Evolutionary conservation across 306 rosid species (phyloP), one percentile per base, ranked within the genome.

Genomic region (cucumber (Cucumis sativus)): DNA sequence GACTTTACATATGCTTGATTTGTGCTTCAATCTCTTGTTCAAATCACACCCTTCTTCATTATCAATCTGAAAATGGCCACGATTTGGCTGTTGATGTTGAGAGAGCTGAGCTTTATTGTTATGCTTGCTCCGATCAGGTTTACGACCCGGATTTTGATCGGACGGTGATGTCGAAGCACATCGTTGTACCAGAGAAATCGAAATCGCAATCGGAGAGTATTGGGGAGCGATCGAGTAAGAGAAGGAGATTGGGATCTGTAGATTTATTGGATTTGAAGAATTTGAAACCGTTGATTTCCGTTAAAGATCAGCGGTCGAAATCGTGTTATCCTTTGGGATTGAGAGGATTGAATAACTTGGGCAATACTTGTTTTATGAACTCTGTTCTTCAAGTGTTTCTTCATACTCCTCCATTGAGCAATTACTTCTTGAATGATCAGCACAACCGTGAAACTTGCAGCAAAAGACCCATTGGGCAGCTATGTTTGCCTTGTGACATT

Each of bases 121-220:
- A 84, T 40, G 67, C 81, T 54, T 93, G 98, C 86, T 37, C 86
- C 66, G 98, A 93, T 87, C 98, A 93, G 85, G 76, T 91, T 55
- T 93, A 91, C 68, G 98, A 93, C 80, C 92, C 96, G 45, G 96
- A 93, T 85, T 93, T 91, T 76, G 98, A 93, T 79, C 87, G 83
- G 80, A 74, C 71, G 75, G 96, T 93, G 78, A 87, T 93, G 97
- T 79, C 86, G 71, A 91, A 90, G 62, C 91, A 88, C 86, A 85
- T 84, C 75, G 21, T 81, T 37, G 79, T 57, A 80, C 84, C 6
- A 18, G 17, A 54, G 52, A 81, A 30, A 61, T 78, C 65, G 49
- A 56, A 41, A 74, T 85, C 81, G 41, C 68, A 40, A 74, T 85
- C 81, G 33, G 89, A 87, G 82, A 88, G 96, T 77, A 86, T 88